Conservation (phyloP, 257 asterid genomes). For the Nemophila menziesii region DNA sequence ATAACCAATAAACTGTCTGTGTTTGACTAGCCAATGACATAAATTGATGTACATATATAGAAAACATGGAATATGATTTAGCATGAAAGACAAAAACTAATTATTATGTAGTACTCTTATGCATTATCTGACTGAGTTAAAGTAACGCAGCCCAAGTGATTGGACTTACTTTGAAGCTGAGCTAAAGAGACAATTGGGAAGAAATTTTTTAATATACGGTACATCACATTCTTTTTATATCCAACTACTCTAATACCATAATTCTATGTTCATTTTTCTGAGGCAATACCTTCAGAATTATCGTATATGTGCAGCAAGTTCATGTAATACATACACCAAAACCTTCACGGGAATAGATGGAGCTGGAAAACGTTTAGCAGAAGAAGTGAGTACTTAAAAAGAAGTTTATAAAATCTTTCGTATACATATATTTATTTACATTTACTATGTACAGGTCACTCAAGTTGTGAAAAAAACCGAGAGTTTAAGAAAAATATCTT, state of each 20-base stretch:
- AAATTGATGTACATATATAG: too few relatives aligned
- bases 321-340: constrained; percentile 70
- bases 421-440: not conserved
- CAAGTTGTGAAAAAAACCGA: constrained; percentile 49
- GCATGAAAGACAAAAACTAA: not conserved
- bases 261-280: not conserved
- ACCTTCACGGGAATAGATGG: constrained; percentile 88
- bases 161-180: constrained; percentile 83
- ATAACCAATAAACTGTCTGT: too few relatives aligned
- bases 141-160: constrained; percentile 63
- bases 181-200: constrained; percentile 67
- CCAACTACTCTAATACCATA: not conserved
- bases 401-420: not conserved
- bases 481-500: constrained; percentile 63
- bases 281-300: not conserved
- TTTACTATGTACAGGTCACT: constrained; percentile 39
- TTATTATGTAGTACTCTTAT: not conserved
- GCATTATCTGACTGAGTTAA: not conserved
- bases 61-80: not conserved
- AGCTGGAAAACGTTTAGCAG: constrained; percentile 83
- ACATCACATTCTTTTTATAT: constrained; percentile 8
- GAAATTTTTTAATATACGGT: constrained; percentile 60
- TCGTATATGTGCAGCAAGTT: constrained; percentile 49
- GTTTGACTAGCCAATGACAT: too few relatives aligned
- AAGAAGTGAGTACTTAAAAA: constrained; percentile 57